Base-by-base conservation (phyloP, 352 stramenopile genomes). In the Globisporangium splendens region DNA sequence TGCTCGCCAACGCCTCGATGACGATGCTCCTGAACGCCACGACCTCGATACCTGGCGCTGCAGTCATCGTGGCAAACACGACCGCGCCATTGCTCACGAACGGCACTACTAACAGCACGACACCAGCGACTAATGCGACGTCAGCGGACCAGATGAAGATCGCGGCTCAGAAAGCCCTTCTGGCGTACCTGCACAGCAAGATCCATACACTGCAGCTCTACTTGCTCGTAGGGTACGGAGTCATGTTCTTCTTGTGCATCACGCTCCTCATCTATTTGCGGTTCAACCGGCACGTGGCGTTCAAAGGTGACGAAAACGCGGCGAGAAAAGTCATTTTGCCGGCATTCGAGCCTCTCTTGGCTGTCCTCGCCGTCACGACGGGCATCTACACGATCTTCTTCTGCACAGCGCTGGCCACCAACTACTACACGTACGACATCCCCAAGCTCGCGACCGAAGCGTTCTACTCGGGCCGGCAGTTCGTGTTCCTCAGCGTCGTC, bases 271-370 rank as follows among this genome's bases (percentile, higher is more conserved):
- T 62, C 21, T 87, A 87, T 61, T 49, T 88, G 50, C 73, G 73
- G 15, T 68, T 66, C 41, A 81, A 83, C 42, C 70, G 77, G 7
- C 65, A 67, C 48, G 74, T 69, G 1, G 75, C 75, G 35, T 56
- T 83, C 52, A 66, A 69, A 31, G 77, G 77, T 24, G 73, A 81
- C 50, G 57, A 65, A 28, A 66, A 43, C 1, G 77, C 77, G 11
- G 77, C 77, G 18, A 68, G 72, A 24, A 84, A 86, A 59, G 73
- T 86, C 65, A 79, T 88, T n/a, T 48, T 88, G 14, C 78, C 78
- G 8, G 69, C 78, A 2, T 88, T 73, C 47, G 76, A 88, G 35
- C 78, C 78, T 20, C 51, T 88, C 43, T 66, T 88, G 12, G 77
- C 69, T 66, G 65, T 84, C 15, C 65, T 86, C 42, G 61, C 63